phyloP scores from a whole-genome alignment of 1,284 basidiomycete genomes.

The Moesziomyces sp. region DNA sequence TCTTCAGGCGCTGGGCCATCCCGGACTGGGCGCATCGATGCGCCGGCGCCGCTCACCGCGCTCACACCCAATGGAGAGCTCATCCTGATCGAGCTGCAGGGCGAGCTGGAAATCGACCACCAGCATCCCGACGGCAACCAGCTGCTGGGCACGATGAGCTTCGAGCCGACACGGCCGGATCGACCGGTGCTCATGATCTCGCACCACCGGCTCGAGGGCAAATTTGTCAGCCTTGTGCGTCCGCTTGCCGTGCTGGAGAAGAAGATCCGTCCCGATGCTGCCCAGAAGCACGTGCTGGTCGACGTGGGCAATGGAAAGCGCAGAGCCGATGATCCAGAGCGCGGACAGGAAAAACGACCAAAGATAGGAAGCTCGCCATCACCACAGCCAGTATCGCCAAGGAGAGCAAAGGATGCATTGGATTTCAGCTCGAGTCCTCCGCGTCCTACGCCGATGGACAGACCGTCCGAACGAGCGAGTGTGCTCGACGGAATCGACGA shows the following conservation, averaged over 20 bases:
- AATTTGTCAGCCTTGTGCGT: constrained; percentile 74
- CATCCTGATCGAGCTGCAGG: constrained; percentile 64
- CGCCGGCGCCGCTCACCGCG: constrained; percentile 29
- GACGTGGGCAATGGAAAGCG: constrained; percentile 8
- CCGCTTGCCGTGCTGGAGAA: constrained; percentile 63
- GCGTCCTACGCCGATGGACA: constrained; percentile 7
- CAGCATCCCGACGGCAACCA: constrained; percentile 42
- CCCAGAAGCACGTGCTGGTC: constrained; percentile 1
- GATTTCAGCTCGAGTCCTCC: constrained; percentile 51
- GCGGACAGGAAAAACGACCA: constrained; percentile 8
- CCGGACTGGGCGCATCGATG: neutral
- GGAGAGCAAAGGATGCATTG: constrained; percentile 14
- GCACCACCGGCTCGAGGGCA: constrained; percentile 88
- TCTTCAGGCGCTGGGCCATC: neutral
- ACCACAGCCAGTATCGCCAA: constrained; percentile 4
- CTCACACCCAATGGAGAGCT: constrained; percentile 58
- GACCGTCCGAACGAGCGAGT: neutral
- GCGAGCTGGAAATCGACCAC: constrained; percentile 60
- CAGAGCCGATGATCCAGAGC: neutral
- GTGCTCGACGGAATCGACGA: constrained; percentile 22
- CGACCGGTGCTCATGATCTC: constrained; percentile 84
- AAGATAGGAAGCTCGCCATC: constrained; percentile 4
- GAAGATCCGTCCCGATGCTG: constrained; percentile 11
- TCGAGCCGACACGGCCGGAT: constrained; percentile 69
- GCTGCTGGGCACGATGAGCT: constrained; percentile 55